These are phyloP conservation scores for Chaetomium sp. DNA, from an alignment of 2,329 filamentous ascomycete genomes.

Conservation along the genomic window DNA sequence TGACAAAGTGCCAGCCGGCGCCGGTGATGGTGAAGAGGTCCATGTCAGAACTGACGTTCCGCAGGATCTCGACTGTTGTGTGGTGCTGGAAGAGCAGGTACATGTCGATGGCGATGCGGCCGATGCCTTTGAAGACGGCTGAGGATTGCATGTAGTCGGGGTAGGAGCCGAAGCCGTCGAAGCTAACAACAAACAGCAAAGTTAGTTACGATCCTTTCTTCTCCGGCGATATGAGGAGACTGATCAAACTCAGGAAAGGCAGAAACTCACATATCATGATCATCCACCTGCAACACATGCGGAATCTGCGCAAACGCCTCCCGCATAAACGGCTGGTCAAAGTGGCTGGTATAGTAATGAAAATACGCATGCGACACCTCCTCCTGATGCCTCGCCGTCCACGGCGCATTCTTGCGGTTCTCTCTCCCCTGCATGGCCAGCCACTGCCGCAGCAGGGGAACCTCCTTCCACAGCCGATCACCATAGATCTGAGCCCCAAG, in stretches of 20 bases:
- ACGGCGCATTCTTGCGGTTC: slow-evolving; percentile 79
- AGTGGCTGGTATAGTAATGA: slow-evolving; percentile 97
- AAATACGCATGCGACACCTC: slow-evolving; percentile 96
- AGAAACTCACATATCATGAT: slow-evolving; percentile 84
- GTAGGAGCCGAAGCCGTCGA: slow-evolving; percentile 95
- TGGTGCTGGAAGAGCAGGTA: slow-evolving; percentile 98
- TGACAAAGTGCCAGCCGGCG: slow-evolving; percentile 98
- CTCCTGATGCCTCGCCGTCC: slow-evolving; percentile 92
- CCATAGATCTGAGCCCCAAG: slow-evolving; percentile 93
- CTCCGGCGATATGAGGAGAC: neutral
- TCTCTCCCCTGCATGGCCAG: slow-evolving; percentile 88
- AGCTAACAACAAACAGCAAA: slow-evolving; percentile 44
- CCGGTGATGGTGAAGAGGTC: slow-evolving; percentile 96
- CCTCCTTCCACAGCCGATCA: slow-evolving; percentile 92
- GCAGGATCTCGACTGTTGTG: slow-evolving; percentile 86
- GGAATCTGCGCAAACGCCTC: slow-evolving; percentile 98
- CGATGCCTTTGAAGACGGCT: slow-evolving; percentile 97
- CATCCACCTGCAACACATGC: slow-evolving; percentile 85
- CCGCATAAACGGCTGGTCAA: slow-evolving; percentile 89
- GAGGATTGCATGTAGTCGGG: slow-evolving; percentile 98
- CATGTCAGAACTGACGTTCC: slow-evolving; percentile 77
- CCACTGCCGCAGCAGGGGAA: slow-evolving; percentile 92
- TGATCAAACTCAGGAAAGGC: neutral
- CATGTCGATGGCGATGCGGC: slow-evolving; percentile 92
- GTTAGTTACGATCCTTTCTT: slow-evolving; percentile 6